Conservation (phyloP, 2,329 filamentous ascomycete genomes). For the Scedosporium apiospermum region DNA sequence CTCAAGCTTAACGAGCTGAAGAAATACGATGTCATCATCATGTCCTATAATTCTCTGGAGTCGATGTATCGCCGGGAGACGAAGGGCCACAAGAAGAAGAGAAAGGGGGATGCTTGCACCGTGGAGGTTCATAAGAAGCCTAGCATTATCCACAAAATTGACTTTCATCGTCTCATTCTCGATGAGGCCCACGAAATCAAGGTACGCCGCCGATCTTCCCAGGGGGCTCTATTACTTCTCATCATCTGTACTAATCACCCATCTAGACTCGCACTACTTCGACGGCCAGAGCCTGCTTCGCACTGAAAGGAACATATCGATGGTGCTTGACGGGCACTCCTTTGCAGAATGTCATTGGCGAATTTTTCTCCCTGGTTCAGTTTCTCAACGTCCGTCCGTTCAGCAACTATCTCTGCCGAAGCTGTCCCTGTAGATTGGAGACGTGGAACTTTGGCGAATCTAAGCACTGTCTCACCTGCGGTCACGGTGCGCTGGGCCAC, state of each 20-base stretch:
- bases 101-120: conserved; percentile 17
- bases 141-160: conserved; percentile 72
- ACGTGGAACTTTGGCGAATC: conserved; percentile 74
- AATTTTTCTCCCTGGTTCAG: conserved; percentile 89
- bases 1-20: conserved; percentile 67
- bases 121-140: conserved; percentile 56
- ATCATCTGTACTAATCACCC: background rate
- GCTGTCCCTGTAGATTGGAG: conserved; percentile 68
- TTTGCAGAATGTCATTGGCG: conserved; percentile 92
- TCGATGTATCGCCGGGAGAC: conserved; percentile 87
- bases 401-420: conserved; percentile 87
- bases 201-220: conserved; percentile 22
- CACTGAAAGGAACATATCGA: conserved; percentile 76
- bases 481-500: conserved; percentile 31
- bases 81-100: conserved; percentile 77
- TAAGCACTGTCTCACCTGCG: conserved; percentile 30
- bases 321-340: conserved; percentile 96
- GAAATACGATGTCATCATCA: conserved; percentile 88
- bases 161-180: conserved; percentile 85
- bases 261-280: conserved; percentile 66
- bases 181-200: conserved; percentile 97
- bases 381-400: conserved; percentile 87
- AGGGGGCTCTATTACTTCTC: background rate
- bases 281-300: conserved; percentile 92
- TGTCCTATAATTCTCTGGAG: conserved; percentile 89